A percentile compares a stretch with the other conserved stretches of the same genome.
These are phyloP conservation scores for Podila epigama DNA, from an alignment of 192 early-diverging fungal genomes.

Conservation along the genomic window DNA sequence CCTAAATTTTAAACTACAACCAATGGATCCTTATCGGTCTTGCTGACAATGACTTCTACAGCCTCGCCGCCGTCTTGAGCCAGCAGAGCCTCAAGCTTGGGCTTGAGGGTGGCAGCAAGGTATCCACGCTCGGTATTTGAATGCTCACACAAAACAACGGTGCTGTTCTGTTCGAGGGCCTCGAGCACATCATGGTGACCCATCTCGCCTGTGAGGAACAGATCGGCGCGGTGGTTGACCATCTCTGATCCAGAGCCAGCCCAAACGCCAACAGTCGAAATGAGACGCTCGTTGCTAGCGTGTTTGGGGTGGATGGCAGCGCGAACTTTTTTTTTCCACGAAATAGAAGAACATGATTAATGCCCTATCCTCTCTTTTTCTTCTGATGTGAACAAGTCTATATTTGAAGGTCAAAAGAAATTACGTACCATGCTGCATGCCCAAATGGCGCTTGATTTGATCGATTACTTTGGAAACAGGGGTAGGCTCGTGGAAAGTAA, in stretches of 20 bases:
- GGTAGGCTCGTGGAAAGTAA: slow-evolving; percentile 62
- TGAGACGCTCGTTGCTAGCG: slow-evolving; percentile 44
- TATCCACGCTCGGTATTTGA: slow-evolving; percentile 93
- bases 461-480: slow-evolving; percentile 61
- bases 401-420: background rate
- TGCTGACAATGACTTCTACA: slow-evolving; percentile 74
- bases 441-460: slow-evolving; percentile 69
- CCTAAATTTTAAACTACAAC: slow-evolving; percentile 50
- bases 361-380: no score
- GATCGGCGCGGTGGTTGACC: slow-evolving; percentile 64
- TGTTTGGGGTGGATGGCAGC: slow-evolving; percentile 72
- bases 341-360: no score
- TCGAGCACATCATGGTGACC: slow-evolving; percentile 94
- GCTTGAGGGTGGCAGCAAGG: slow-evolving; percentile 68
- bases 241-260: slow-evolving; percentile 78
- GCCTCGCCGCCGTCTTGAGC: slow-evolving; percentile 52
- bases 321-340: slow-evolving; percentile 74
- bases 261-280: slow-evolving; percentile 87
- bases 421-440: slow-evolving; percentile 67
- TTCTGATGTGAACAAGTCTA: no score
- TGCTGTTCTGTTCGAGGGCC: slow-evolving; percentile 75
- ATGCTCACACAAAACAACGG: slow-evolving; percentile 92
- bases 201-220: slow-evolving; percentile 96
- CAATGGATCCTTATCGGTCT: slow-evolving; percentile 82
- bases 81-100: slow-evolving; percentile 63